These are phyloP conservation scores for Fraxinus greggii DNA, from an alignment of 305 asterid genomes.

Conservation along the genomic window DNA sequence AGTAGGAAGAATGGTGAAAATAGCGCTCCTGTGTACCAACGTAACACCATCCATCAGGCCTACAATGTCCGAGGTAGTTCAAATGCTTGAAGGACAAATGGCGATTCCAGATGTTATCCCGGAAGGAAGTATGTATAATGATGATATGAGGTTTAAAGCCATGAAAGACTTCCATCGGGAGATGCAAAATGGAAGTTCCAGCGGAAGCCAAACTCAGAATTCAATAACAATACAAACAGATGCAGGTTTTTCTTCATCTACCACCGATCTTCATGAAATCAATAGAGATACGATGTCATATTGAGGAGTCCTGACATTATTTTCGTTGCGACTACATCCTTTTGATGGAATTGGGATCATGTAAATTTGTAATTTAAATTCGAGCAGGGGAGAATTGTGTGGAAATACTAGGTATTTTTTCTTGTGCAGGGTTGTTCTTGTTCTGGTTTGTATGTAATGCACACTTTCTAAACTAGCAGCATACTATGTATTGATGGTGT, in stretches of 20 bases:
- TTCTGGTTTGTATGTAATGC: background rate
- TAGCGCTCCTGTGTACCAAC: slow-evolving; percentile 76
- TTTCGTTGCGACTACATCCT: background rate
- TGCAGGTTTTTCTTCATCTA: slow-evolving; percentile 11
- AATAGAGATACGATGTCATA: background rate
- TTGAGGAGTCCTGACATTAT: background rate
- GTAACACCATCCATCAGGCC: slow-evolving; percentile 80
- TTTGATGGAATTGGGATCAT: background rate
- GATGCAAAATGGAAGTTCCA: slow-evolving; percentile 39
- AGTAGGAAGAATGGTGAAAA: slow-evolving; percentile 54
- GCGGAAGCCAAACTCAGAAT: slow-evolving; percentile 35
- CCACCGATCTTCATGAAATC: background rate
- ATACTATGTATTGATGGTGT: background rate
- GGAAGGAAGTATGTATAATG: slow-evolving; percentile 32
- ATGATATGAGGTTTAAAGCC: slow-evolving; percentile 74
- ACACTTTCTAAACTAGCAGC: background rate
- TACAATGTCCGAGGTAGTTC: slow-evolving; percentile 75
- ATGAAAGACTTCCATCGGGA: slow-evolving; percentile 68
- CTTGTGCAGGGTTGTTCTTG: background rate
- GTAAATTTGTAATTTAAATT: background rate
- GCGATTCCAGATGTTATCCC: slow-evolving; percentile 48
- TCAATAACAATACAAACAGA: slow-evolving; percentile 45
- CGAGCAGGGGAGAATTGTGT: background rate
- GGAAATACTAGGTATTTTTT: background rate
- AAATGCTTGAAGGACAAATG: slow-evolving; percentile 73